Base-by-base conservation (phyloP, 768 basidiomycete species). In the Jaapia argillacea region DNA sequence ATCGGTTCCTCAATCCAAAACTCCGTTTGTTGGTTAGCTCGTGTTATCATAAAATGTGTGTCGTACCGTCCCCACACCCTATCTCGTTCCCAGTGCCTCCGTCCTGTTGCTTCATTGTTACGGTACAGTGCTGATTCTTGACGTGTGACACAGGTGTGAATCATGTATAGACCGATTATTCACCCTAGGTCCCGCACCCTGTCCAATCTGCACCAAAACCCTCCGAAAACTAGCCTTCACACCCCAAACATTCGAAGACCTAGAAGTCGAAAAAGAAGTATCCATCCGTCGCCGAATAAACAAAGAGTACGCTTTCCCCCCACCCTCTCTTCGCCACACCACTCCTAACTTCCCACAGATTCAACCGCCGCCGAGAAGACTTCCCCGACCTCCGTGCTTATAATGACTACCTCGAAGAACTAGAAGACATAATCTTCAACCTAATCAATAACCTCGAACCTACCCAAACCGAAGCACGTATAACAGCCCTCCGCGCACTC, bases 1-100 rank as follows among this genome's bases (percentile, higher is more conserved):
- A 99, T 60, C 70, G 94, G 43, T 97, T 96, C 58, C 70, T 96
- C 46, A 96, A 98, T 54, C 90, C 92, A 18, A 94, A 93, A 56
- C 69, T 99, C 25, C 79, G 94, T 35, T 71, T 99, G 28, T 75
- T 98, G 40, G 92, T 99, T 53, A 91, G 88, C 61, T 83, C 89
- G 13, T 99, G 96, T 60, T 99, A 96, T 63, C 96, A 99, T 65
- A 96, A 96, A 74, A 94, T 98, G 96, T 92, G 51, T 48, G 69
- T 49, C 41, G 14, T 18, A 6, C n/a, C 21, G 16, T 36, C 18
- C 4, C n/a, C n/a, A n/a, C n/a, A n/a, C n/a, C n/a, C n/a, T n/a
- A n/a, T n/a, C n/a, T n/a, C n/a, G n/a, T n/a, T n/a, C n/a, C n/a
- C n/a, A n/a, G n/a, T n/a, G n/a, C n/a, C n/a, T n/a, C 28, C 10